Base-by-base conservation (phyloP, 2,329 filamentous ascomycete genomes). In the Hirsutella minnesotensis region DNA sequence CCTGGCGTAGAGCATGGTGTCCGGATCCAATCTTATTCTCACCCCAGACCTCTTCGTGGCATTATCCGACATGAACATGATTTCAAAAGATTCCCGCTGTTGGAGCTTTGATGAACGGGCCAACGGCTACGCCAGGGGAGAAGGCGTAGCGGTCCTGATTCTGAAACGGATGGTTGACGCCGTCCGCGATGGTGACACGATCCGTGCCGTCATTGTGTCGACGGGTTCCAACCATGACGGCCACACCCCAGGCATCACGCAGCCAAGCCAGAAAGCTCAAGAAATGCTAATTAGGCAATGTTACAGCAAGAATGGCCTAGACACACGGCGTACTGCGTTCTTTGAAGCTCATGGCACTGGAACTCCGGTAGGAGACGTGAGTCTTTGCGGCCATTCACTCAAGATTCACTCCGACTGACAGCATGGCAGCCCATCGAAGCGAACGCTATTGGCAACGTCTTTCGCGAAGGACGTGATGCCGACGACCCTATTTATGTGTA, bases 101-200 rank as follows among this genome's bases (percentile, higher is more conserved):
- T 37, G 51, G 5, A 53, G 59, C 19, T 69, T 61, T 47, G 71
- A 70, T 47, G 49, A 52, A 8, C 49, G 48, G n/a, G 70, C 60
- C 2, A 60, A 62, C 43, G 72, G 72, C 1, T 75, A 72, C 49
- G 67, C 58, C 1, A 58, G 70, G 9, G 70, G 68, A 2, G 72
- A 75, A 48, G 71, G 69, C 3, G 53, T 64, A 20, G 44, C 38
- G n/a, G 63, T 54, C 2, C 54, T 61, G 13, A 41, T 73, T 1
- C 46, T 75, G 2, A 75, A 73, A 52, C 61, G 56, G 0, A 52
- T 72, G 0, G 51, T 5, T 9, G 44, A 44, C 38, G 43, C 43
- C 13, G 13, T 44, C 27, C n/a, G 13, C 3, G 16, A 35, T 12
- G 42, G 42, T 3, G 38, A 43, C 29, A 16, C 13, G 9, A 30